phyloP scores from a whole-genome alignment of 1,284 basidiomycete genomes.

The Leccinum holopus region DNA sequence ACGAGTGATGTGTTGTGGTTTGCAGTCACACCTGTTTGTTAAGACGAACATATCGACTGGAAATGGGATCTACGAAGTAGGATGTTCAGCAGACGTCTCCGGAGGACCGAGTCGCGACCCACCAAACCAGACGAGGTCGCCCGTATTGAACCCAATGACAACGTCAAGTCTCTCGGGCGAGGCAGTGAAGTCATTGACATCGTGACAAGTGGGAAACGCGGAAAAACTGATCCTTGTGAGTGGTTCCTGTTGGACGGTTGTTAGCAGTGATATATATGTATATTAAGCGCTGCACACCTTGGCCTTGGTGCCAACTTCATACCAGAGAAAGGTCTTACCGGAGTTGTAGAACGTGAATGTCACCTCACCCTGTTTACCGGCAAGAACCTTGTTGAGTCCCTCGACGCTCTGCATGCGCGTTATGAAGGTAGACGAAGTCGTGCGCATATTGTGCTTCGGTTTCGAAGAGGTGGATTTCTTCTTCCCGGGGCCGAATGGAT shows the following conservation, averaged over 20 bases:
- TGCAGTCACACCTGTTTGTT: conserved; percentile 75
- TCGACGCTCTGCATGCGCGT: conserved; percentile 80
- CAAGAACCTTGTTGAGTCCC: conserved; percentile 70
- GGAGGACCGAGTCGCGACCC: conserved; percentile 22
- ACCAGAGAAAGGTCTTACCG: conserved; percentile 79
- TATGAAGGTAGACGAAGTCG: conserved; percentile 88
- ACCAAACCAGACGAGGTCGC: conserved; percentile 94
- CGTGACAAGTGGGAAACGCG: conserved; percentile 86
- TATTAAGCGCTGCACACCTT: conserved; percentile 53
- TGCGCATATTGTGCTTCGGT: conserved; percentile 86
- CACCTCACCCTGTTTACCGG: conserved; percentile 77
- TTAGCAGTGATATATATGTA: conserved; percentile 1
- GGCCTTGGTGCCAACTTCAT: conserved; percentile 72
- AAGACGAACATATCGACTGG: conserved; percentile 81
- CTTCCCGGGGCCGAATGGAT: conserved; percentile 47
- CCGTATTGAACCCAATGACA: conserved; percentile 89
- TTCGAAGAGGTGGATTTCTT: conserved; percentile 60
- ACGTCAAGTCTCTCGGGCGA: conserved; percentile 82
- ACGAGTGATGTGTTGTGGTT: conserved; percentile 37
- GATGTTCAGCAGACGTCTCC: not conserved
- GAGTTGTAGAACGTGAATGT: conserved; percentile 85
- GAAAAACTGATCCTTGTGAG: conserved; percentile 85
- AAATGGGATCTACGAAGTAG: conserved; percentile 66
- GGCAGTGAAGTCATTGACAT: conserved; percentile 78
- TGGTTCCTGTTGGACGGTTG: conserved; percentile 61